Percentiles rank a stretch among this genome's conserved stretches.
Conservation (phyloP, 139 green algal species). For the Auxenochlorella pyrenoidosa region DNA sequence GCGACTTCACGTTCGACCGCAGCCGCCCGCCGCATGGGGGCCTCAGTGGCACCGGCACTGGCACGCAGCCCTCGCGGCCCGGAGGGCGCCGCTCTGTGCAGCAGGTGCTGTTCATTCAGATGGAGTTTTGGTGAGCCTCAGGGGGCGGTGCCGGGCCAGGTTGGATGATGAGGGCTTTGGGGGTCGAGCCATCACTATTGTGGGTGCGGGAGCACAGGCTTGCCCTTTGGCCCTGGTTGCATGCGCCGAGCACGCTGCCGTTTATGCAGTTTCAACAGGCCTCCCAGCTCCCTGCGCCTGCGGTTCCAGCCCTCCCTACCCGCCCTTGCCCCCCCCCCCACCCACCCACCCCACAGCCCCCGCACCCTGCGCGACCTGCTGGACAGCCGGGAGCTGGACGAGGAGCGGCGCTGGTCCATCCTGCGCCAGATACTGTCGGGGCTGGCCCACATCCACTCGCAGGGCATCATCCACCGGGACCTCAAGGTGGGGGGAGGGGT, state of each 20-base stretch:
- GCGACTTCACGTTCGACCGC: slow-evolving; percentile 36
- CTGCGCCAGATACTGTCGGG: slow-evolving; percentile 84
- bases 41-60: background rate
- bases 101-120: slow-evolving; percentile 93
- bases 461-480: slow-evolving; percentile 89
- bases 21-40: background rate
- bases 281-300: background rate
- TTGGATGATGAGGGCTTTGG: too few species aligned
- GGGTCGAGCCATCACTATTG: too few species aligned
- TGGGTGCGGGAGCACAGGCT: too few species aligned
- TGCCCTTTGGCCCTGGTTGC: too few species aligned
- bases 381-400: slow-evolving; percentile 58
- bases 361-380: slow-evolving; percentile 77
- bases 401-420: slow-evolving; percentile 79
- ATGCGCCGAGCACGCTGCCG: too few species aligned
- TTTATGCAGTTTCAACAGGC: too few species aligned
- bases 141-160: too few species aligned
- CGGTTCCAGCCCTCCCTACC: background rate
- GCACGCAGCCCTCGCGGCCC: slow-evolving; percentile 11
- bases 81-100: background rate
- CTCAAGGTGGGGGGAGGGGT: slow-evolving; percentile 63
- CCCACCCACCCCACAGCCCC: background rate
- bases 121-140: slow-evolving; percentile 86
- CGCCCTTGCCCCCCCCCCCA: background rate
- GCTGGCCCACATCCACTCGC: slow-evolving; percentile 78